Conservation (phyloP, 805 yeast species). For the Cyberlindnera suaveolens region DNA sequence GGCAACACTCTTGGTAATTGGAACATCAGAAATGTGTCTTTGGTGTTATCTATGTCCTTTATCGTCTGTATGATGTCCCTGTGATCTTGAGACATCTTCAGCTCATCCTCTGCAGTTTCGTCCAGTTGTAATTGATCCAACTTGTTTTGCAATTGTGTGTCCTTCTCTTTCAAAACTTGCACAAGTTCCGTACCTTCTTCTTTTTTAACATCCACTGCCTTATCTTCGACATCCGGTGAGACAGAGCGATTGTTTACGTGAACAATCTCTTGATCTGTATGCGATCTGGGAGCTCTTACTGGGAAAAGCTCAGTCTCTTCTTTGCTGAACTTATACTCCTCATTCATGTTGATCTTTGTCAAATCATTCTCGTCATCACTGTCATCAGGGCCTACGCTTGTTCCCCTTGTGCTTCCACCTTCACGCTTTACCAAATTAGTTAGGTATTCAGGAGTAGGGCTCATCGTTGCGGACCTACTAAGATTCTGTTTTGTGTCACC, state of each 20-base stretch:
- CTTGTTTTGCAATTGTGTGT: slow-evolving; percentile 23
- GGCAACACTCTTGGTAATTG: slow-evolving; percentile 35
- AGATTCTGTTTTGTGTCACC: slow-evolving; percentile 16
- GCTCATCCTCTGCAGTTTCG: slow-evolving; percentile 32
- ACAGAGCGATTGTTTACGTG: slow-evolving; percentile 15
- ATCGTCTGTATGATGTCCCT: slow-evolving; percentile 27
- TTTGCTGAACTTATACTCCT: slow-evolving; percentile 41
- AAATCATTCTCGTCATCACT: slow-evolving; percentile 37
- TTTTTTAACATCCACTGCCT: slow-evolving; percentile 14
- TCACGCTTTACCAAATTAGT: slow-evolving; percentile 28
- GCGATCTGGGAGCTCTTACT: slow-evolving; percentile 56
- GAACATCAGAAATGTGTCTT: slow-evolving; percentile 29
- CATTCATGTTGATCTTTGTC: slow-evolving; percentile 57
- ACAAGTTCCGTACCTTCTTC: slow-evolving; percentile 17
- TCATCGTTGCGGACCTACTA: slow-evolving; percentile 20
- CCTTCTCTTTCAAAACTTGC: slow-evolving; percentile 19
- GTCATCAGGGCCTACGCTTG: slow-evolving; percentile 24
- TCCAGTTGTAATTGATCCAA: slow-evolving; percentile 23
- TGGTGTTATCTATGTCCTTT: slow-evolving; percentile 24
- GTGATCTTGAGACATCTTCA: slow-evolving; percentile 33
- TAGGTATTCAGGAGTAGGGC: slow-evolving; percentile 38
- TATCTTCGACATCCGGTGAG: slow-evolving; percentile 12
- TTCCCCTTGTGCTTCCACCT: slow-evolving; percentile 11
- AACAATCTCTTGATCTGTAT: slow-evolving; percentile 11
- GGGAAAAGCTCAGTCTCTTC: slow-evolving; percentile 60